Evolutionary conservation across 176 grass and related monocot genomes (phyloP).

Genomic region (Metroxylon sagu): DNA sequence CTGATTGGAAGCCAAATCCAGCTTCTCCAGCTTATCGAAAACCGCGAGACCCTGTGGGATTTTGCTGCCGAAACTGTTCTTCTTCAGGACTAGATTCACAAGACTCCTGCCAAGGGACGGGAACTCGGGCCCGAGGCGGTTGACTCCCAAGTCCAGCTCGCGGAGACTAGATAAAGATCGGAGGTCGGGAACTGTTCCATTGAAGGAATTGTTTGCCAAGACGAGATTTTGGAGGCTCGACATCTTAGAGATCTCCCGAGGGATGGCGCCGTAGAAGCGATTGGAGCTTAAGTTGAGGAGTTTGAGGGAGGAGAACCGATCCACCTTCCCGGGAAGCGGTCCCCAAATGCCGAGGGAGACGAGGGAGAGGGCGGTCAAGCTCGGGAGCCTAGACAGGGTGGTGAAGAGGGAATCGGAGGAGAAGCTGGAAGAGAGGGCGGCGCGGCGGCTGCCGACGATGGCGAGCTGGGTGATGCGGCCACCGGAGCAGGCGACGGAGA

Average conservation of each 20-base stretch:
- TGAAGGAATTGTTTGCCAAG: slow-evolving; percentile 51
- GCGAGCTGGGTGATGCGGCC: slow-evolving; percentile 49
- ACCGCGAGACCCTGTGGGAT: slow-evolving; percentile 34
- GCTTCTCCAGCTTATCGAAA: slow-evolving; percentile 34
- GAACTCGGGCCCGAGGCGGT: slow-evolving; percentile 47
- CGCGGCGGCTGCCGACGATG: slow-evolving; percentile 35
- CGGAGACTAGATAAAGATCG: slow-evolving; percentile 34
- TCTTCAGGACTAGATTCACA: slow-evolving; percentile 22
- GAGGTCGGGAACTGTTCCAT: slow-evolving; percentile 47
- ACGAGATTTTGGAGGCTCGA: slow-evolving; percentile 54
- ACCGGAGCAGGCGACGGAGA: slow-evolving; percentile 41
- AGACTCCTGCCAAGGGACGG: slow-evolving; percentile 37
- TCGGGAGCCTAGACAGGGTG: slow-evolving; percentile 45
- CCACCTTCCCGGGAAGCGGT: slow-evolving; percentile 54
- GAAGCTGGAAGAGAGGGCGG: slow-evolving; percentile 38
- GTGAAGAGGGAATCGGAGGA: slow-evolving; percentile 80
- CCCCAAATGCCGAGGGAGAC: slow-evolving; percentile 67
- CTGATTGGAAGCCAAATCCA: slow-evolving; percentile 60
- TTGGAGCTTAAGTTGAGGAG: slow-evolving; percentile 69
- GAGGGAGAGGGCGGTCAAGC: slow-evolving; percentile 40
- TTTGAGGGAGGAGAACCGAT: slow-evolving; percentile 45
- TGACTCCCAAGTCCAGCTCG: slow-evolving; percentile 57
- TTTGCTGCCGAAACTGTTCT: slow-evolving; percentile 43
- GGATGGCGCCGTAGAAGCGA: slow-evolving; percentile 52
- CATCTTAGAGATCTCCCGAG: slow-evolving; percentile 37